A percentile compares a stretch with the other conserved stretches of the same genome.
Evolutionary conservation across 345 rosid species (phyloP).

Genomic region (Gossypium rotundifolium): DNA sequence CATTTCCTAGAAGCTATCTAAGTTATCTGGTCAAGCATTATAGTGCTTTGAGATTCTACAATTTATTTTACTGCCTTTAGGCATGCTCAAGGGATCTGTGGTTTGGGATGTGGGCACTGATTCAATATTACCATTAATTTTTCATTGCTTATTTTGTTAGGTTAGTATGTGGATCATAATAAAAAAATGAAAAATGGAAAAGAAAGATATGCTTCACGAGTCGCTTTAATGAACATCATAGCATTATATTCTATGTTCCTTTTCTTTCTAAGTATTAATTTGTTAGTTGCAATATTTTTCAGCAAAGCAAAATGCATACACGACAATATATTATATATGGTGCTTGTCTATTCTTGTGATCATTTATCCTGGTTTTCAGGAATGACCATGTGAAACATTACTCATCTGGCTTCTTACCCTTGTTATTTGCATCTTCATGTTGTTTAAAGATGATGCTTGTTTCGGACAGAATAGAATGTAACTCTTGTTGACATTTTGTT

Average conservation of each 20-base stretch:
- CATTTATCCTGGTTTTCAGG: not conserved
- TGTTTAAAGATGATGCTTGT: not conserved
- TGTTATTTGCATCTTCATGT: not conserved
- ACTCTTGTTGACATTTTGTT: not conserved
- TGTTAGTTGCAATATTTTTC: not conserved
- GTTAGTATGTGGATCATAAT: not conserved
- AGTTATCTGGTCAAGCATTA: not conserved
- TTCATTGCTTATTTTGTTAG: not conserved
- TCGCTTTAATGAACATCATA: not conserved
- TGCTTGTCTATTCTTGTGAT: not conserved
- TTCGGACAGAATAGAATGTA: not conserved
- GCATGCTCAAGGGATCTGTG: constrained; percentile 1
- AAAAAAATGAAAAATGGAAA: not conserved
- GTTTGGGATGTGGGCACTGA: not conserved
- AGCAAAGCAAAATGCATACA: not conserved
- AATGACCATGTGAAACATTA: not conserved
- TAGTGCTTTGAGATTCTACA: not conserved
- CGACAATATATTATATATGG: not conserved
- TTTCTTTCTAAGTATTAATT: not conserved
- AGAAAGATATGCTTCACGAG: not conserved
- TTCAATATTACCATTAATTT: not conserved
- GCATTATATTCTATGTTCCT: not conserved
- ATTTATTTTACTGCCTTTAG: not conserved
- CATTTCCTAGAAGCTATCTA: not conserved
- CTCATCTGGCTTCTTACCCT: not conserved